These are phyloP conservation scores for Fusarium sp. DNA, from an alignment of 2,329 filamentous ascomycete species.

Conservation along the genomic window DNA sequence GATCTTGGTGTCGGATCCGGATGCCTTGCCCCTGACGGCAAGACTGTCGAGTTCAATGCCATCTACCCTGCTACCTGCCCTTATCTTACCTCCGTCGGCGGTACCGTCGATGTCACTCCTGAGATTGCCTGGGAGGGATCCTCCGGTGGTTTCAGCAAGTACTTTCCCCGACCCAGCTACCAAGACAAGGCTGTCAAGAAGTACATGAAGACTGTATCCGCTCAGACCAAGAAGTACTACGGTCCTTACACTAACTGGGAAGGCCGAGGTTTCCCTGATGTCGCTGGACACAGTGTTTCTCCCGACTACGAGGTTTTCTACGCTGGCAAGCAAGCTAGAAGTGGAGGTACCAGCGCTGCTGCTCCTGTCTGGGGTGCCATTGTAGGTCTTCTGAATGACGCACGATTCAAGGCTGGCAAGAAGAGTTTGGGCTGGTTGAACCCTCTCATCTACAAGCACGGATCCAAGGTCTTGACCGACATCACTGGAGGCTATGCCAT, in stretches of 20 bases:
- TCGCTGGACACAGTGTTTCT: conserved; percentile 61
- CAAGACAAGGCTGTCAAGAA: conserved; percentile 57
- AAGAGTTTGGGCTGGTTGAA: conserved; percentile 64
- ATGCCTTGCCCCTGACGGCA: conserved; percentile 28
- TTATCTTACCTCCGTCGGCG: conserved; percentile 65
- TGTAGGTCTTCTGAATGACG: conserved; percentile 63
- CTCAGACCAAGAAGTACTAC: conserved; percentile 54
- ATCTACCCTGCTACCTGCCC: conserved; percentile 59
- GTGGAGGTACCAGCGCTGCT: conserved; percentile 58
- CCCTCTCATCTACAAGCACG: conserved; percentile 57
- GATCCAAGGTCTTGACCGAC: conserved; percentile 35
- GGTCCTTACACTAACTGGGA: conserved; percentile 51
- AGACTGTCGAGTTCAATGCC: conserved; percentile 52
- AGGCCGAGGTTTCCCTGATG: conserved; percentile 61
- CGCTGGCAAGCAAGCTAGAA: conserved; percentile 43
- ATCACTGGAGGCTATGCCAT: conserved; percentile 52
- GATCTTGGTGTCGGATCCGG: conserved; percentile 43
- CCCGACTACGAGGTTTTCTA: conserved; percentile 63
- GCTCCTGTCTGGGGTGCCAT: conserved; percentile 64
- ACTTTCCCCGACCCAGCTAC: conserved; percentile 62
- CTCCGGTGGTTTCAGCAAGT: conserved; percentile 64
- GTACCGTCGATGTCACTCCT: conserved; percentile 63
- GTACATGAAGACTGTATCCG: conserved; percentile 55
- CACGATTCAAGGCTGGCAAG: conserved; percentile 59
- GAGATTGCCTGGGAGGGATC: conserved; percentile 60